Conservation (phyloP, 2,329 filamentous ascomycete species). For the Monosporascus cannonballus region DNA sequence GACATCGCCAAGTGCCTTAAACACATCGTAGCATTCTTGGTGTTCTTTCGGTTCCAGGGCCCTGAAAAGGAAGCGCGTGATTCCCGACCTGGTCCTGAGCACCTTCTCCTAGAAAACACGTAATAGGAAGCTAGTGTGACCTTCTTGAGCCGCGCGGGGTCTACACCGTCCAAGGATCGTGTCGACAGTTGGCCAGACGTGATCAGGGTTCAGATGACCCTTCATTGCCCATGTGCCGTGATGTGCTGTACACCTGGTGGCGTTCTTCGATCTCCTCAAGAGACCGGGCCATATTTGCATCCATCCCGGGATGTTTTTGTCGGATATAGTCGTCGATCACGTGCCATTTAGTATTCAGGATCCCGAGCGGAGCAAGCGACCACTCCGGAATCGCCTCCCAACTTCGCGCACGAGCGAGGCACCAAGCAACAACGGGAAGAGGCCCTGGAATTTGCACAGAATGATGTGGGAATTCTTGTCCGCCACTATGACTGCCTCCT, state of each 20-base stretch:
- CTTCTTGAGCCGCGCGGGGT: neutral
- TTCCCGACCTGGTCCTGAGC: constrained; percentile 4
- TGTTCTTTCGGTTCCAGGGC: constrained; percentile 3
- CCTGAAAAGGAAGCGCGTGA: constrained; percentile 1
- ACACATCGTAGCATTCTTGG: constrained; percentile 2
- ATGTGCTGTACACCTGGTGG: constrained; percentile 3
- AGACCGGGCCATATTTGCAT: constrained; percentile 3
- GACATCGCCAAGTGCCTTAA: neutral
- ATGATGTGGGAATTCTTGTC: constrained; percentile 1
- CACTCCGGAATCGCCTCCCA: constrained; percentile 1
- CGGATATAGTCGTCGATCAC: constrained; percentile 4
- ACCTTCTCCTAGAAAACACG: neutral
- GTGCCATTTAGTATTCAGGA: constrained; percentile 1
- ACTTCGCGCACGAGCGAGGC: neutral
- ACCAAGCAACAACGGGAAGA: constrained; percentile 1
- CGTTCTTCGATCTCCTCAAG: constrained; percentile 4
- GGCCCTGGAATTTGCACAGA: constrained; percentile 1
- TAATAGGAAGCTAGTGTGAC: neutral
- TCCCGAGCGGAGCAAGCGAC: constrained; percentile 1
- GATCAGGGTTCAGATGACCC: neutral
- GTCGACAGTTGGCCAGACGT: neutral
- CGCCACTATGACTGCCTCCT: neutral
- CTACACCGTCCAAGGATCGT: neutral
- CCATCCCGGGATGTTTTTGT: constrained; percentile 3
- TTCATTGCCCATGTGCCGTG: constrained; percentile 5